Evolutionary conservation across 2,329 filamentous ascomycete genomes (phyloP).

Genomic region (Beauveria medogensis): DNA sequence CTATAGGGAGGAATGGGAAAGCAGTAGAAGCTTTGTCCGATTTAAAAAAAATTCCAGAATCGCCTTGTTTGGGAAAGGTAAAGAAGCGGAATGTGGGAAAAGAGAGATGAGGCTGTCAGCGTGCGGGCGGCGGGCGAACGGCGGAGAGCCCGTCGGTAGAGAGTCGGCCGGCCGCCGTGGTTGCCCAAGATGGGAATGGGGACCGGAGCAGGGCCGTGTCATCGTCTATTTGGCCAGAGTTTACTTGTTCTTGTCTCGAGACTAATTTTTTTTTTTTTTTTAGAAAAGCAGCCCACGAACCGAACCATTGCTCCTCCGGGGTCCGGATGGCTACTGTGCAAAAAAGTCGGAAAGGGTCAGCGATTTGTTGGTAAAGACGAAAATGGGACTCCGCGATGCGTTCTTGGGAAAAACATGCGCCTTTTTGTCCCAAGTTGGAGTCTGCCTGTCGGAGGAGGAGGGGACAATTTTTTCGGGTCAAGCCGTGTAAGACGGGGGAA

Average conservation of each 20-base stretch:
- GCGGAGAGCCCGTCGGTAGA: neutral
- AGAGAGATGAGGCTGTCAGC: constrained; percentile 2
- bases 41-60: neutral
- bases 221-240: too few species aligned
- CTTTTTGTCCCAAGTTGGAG: too few species aligned
- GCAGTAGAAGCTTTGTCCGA: neutral
- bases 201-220: neutral
- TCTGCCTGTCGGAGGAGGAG: too few species aligned
- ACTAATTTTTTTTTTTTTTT: neutral
- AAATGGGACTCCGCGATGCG: neutral
- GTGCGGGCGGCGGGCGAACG: neutral
- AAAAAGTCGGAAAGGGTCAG: too few species aligned
- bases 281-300: neutral
- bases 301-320: too few species aligned
- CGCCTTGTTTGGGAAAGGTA: too few species aligned
- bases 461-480: neutral
- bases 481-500: constrained; percentile 4
- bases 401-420: neutral
- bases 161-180: neutral
- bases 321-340: too few species aligned
- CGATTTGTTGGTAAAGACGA: too few species aligned
- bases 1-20: neutral
- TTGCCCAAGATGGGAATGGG: constrained; percentile 4
- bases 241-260: too few species aligned
- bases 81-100: neutral